A percentile compares a stretch with the other conserved stretches of the same genome.
phyloP scores from a whole-genome alignment of 495 filamentous ascomycete species.

The Aspergillus olivimuriae region DNA sequence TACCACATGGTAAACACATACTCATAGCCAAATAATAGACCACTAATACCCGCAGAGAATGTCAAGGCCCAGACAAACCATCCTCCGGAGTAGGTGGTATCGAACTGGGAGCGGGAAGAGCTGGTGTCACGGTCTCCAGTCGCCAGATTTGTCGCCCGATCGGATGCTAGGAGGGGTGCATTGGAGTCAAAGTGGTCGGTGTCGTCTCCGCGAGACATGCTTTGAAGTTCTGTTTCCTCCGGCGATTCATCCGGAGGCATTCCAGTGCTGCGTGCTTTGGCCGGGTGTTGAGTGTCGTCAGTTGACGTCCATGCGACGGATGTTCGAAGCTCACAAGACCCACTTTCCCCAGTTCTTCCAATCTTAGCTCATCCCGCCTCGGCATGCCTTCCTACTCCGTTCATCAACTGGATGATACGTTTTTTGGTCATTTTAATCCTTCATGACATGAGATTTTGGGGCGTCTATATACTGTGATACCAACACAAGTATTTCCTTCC shows the following conservation, averaged over 20 bases:
- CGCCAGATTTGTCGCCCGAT: constrained; percentile 6
- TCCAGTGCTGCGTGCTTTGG: background rate
- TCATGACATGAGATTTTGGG: too few relatives aligned
- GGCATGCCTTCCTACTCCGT: too few relatives aligned
- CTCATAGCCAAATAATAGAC: constrained; percentile 84
- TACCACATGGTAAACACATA: constrained; percentile 18
- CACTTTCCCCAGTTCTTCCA: too few relatives aligned
- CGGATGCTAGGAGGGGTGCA: constrained; percentile 27
- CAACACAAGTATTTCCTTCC: background rate
- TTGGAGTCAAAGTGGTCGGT: constrained; percentile 16
- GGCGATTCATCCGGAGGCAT: constrained; percentile 3
- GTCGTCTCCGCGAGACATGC: constrained; percentile 24
- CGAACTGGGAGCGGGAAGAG: constrained; percentile 7
- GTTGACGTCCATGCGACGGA: background rate
- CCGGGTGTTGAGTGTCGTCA: background rate
- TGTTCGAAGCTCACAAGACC: constrained; percentile 11
- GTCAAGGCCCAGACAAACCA: constrained; percentile 70
- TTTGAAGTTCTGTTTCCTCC: constrained; percentile 4
- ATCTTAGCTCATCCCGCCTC: too few relatives aligned
- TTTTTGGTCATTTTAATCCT: background rate
- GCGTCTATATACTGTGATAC: too few relatives aligned
- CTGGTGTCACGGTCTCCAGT: constrained; percentile 8
- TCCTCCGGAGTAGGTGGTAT: constrained; percentile 17
- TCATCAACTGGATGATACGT: too few relatives aligned
- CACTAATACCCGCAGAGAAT: constrained; percentile 74